Base-by-base conservation (phyloP, 164 flowering plant genomes). In the Chloranthus sessilifolius region DNA sequence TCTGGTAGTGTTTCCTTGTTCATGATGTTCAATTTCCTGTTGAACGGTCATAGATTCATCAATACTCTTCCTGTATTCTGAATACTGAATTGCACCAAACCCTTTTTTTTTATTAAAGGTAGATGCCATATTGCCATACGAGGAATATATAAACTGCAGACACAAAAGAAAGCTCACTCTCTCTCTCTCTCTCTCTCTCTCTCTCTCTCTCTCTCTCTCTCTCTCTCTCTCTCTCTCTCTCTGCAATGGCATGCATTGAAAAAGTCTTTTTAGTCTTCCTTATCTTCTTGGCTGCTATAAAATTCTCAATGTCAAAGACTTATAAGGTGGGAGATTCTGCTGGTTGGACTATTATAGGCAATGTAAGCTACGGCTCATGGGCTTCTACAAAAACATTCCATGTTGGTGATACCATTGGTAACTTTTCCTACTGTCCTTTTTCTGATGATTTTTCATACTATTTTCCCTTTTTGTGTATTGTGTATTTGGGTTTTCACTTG, bases 341-440 rank as follows among this genome's bases (percentile, higher is more conserved):
- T 11, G 92, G 92, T 2, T 84, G 88, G 92, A 84, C 85, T 2
- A 62, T 73, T 34, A 53, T 68, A 4, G 83, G 79, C 20, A 63
- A 52, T 27, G 41, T 66, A 14, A 71, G 77, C 47, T 84, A 84
- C 70, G 66, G 49, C 17, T 38, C 49, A 2, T 84, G 92, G 92
- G 69, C 92, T 57, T 59, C 77, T 31, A 29, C 72, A 15, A 72
- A 74, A 38, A 63, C 48, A 56, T 84, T 84, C 59, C 70, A 64
- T 11, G 63, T 79, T 38, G 86, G 88, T 3, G 86, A 84, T 47
- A 52, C 47, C 50, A 59, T 84, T 6, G 17, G 85, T 81, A 70
- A 44, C 76, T 7, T 50, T 9, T 22, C 24, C 16, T 34, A 28
- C 20, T 34, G 4, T 27, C 7, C 3, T 11, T 25, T 28, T 15